Base-by-base conservation (phyloP, 768 basidiomycete species). In the Antrodiella citrinella region DNA sequence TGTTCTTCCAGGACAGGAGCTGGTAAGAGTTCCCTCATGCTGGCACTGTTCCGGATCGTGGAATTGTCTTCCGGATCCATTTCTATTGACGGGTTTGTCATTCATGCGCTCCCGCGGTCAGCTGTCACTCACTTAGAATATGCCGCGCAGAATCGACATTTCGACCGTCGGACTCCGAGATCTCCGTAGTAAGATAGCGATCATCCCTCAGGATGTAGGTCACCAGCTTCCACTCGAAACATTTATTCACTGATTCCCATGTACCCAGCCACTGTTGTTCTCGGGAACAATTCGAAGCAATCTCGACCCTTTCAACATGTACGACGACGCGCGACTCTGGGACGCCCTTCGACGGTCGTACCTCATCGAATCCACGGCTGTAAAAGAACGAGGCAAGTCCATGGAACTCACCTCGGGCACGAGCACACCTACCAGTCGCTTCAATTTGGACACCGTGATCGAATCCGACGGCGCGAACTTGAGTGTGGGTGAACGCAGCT, bases 261-360 rank as follows among this genome's bases (percentile, higher is more conserved):
- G 41, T 18, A 15, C 51, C 1, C 64, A 82, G 70, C 79, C 82
- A 4, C 71, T 72, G 1, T 68, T 81, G 4, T 82, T 80, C 63
- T 3, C 59, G 81, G 69, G 84, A 54, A 71, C 75, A 58, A 68
- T 87, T 54, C 63, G 77, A 62, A 82, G 69, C 50, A 82, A 72
- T 53, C 70, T 78, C 52, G 81, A 72, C 66, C 69, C 54, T 60
- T 91, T 73, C 68, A 78, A 62, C 61, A 71, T 64, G 63, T 86
- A 80, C 54, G 77, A 79, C 48, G 80, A 84, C 55, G 81, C 81
- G 4, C 67, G 72, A 9, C 64, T 90, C 2, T 86, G 82, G 79
- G 83, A 85, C 61, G 85, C 87, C 3, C 69, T 90, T n/a, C 76
- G 77, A 18, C 74, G 84, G 30, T 79, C 85, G 1, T 75, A 72